Conservation (phyloP, 2,329 filamentous ascomycete species). For the Emmonsia crescens region DNA sequence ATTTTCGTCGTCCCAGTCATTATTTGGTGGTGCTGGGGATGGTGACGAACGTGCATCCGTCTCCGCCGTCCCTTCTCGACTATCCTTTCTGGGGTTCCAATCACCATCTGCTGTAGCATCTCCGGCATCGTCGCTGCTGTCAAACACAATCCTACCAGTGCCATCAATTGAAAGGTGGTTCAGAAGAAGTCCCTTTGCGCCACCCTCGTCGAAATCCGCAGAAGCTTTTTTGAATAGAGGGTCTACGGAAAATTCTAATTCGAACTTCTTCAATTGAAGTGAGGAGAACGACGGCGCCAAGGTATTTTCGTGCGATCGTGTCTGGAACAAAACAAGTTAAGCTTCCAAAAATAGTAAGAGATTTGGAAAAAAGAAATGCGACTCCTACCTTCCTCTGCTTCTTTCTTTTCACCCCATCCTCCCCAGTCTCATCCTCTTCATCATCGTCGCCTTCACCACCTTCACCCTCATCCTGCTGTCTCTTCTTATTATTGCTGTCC, state of each 20-base stretch:
- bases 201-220: constrained; percentile 95
- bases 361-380: neutral
- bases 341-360: constrained; percentile 6
- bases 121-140: constrained; percentile 80
- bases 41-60: constrained; percentile 31
- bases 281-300: constrained; percentile 79
- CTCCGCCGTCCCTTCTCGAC: constrained; percentile 33
- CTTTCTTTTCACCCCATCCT: constrained; percentile 39
- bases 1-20: constrained; percentile 37
- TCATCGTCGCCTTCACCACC: constrained; percentile 53
- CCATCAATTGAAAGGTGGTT: constrained; percentile 96
- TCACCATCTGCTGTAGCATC: constrained; percentile 37
- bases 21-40: constrained; percentile 23
- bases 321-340: constrained; percentile 29
- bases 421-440: constrained; percentile 42
- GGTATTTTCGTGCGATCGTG: constrained; percentile 84
- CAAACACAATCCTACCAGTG: constrained; percentile 88
- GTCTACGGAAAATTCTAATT: constrained; percentile 91
- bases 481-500: constrained; percentile 60
- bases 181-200: constrained; percentile 84
- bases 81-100: constrained; percentile 21
- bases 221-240: constrained; percentile 99
- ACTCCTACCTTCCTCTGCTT: constrained; percentile 58
- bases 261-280: constrained; percentile 91
- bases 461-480: constrained; percentile 50